These are phyloP conservation scores for Ophiostoma pallidulum DNA, from an alignment of 2,329 filamentous ascomycete genomes.

Conservation along the genomic window DNA sequence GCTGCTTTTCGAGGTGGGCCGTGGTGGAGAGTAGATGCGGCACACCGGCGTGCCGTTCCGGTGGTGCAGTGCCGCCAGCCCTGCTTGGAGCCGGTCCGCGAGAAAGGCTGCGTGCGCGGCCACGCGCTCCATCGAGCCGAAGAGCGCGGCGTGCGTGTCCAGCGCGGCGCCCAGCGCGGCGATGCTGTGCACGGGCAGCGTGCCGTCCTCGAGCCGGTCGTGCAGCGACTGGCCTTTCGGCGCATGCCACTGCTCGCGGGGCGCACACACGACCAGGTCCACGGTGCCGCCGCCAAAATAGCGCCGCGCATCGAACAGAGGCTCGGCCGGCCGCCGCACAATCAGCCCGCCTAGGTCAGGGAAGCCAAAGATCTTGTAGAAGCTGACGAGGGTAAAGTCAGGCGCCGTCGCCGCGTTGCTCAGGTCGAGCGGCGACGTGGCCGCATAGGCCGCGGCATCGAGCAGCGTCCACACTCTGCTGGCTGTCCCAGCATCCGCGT, in stretches of 20 bases:
- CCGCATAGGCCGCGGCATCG: conserved; percentile 73
- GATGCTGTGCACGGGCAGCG: conserved; percentile 82
- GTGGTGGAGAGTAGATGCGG: conserved; percentile 47
- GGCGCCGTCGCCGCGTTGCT: conserved; percentile 51
- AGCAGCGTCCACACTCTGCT: conserved; percentile 65
- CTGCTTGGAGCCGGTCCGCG: conserved; percentile 46
- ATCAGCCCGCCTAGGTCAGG: conserved; percentile 82
- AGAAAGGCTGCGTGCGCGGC: conserved; percentile 63
- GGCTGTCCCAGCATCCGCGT: too few relatives aligned
- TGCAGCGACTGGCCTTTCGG: conserved; percentile 62
- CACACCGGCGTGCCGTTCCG: conserved; percentile 58
- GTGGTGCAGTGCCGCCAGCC: conserved; percentile 55
- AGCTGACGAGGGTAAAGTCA: conserved; percentile 79
- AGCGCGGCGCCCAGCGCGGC: conserved; percentile 71
- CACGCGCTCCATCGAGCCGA: conserved; percentile 59
- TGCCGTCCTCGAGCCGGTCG: conserved; percentile 82
- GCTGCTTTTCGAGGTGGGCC: not conserved
- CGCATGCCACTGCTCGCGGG: conserved; percentile 76
- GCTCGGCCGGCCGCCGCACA: conserved; percentile 60
- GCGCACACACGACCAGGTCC: conserved; percentile 67
- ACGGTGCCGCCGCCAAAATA: conserved; percentile 96
- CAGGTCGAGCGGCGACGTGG: conserved; percentile 69
- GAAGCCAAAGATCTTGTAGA: conserved; percentile 98
- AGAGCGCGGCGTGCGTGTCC: conserved; percentile 57
- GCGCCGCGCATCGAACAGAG: conserved; percentile 53